These are phyloP conservation scores for Hygrocybe coccinea DNA, from an alignment of 768 basidiomycete genomes.

Conservation along the genomic window DNA sequence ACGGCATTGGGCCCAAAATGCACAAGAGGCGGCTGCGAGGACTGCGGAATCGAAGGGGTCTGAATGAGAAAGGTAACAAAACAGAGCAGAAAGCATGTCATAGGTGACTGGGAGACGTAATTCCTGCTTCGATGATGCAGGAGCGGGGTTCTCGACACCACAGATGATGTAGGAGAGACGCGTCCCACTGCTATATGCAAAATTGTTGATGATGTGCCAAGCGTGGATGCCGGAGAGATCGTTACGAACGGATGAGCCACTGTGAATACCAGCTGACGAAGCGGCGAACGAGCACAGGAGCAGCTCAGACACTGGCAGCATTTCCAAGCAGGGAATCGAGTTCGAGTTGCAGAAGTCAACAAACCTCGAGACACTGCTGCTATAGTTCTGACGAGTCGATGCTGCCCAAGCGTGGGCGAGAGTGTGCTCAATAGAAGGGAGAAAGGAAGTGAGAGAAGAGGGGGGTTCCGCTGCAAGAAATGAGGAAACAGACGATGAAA, in stretches of 20 bases:
- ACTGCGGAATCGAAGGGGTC: constrained; percentile 21
- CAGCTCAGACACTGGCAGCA: constrained; percentile 23
- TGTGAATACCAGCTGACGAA: constrained; percentile 15
- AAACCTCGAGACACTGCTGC: not conserved
- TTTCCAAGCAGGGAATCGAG: no score
- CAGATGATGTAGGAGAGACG: constrained; percentile 21
- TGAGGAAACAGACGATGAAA: not conserved
- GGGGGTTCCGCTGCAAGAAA: not conserved
- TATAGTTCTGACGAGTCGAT: not conserved
- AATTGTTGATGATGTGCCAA: constrained; percentile 31
- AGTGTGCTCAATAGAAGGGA: not conserved
- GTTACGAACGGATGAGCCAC: constrained; percentile 17
- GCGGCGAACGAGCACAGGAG: constrained; percentile 29
- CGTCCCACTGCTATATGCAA: constrained; percentile 16
- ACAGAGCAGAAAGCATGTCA: constrained; percentile 17
- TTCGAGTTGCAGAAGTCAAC: not conserved
- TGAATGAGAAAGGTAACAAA: constrained; percentile 11
- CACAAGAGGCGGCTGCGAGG: constrained; percentile 17
- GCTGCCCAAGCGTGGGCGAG: not conserved
- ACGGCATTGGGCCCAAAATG: constrained; percentile 31
- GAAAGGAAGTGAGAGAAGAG: no score
- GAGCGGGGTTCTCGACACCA: constrained; percentile 23
- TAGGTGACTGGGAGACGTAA: constrained; percentile 19
- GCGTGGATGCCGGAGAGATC: constrained; percentile 25
- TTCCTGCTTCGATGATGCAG: constrained; percentile 9